Base-by-base conservation (phyloP, 2,329 filamentous ascomycete genomes). In the Albifimbria verrucaria region DNA sequence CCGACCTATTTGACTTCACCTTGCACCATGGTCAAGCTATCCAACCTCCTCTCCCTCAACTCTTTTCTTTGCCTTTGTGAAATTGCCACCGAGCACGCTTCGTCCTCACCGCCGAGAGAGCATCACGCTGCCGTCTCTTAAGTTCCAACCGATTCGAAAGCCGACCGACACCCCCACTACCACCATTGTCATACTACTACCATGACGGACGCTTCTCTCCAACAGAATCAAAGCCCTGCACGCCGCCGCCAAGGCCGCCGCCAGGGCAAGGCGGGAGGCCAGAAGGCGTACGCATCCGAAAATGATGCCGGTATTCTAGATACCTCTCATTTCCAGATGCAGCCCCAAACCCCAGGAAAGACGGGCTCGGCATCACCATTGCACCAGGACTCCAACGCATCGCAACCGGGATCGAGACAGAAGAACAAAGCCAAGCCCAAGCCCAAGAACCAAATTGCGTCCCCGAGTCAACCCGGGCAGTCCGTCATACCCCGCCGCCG, bases 251-350 rank as follows among this genome's bases (percentile, higher is more conserved):
- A 70, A 63, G 74, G 59, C 70, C 76, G 64, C 65, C 73, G 64
- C 60, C 69, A 64, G 66, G 73, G 58, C 65, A 75, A 58, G 65
- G 61, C 57, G 59, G 68, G 75, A 17, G 69, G 69, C 11, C 77
- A 77, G 55, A 83, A 80, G 66, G 76, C 74, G n/a, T 83, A 84
- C 61, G 81, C 78, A 22, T 85, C 82, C 3, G 82, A 85, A 65
- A 83, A 79, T 60, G 82, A 85, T 60, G 68, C 60, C 32, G 59
- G 59, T 43, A 60, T 55, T 41, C 54, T 68, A 52, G 63, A 67
- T 26, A 59, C 68, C 64, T 44, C 67, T 57, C 57, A 70, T 67
- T 57, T 70, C 62, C 54, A 62, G 59, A 49, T 65, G 63, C 59
- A 69, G 59, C 63, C 73, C 57, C 62, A 74, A 65, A 83, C 81